These are phyloP conservation scores for Fennellomyces sp. DNA, from an alignment of 371 early-diverging fungal genomes.

Conservation along the genomic window DNA sequence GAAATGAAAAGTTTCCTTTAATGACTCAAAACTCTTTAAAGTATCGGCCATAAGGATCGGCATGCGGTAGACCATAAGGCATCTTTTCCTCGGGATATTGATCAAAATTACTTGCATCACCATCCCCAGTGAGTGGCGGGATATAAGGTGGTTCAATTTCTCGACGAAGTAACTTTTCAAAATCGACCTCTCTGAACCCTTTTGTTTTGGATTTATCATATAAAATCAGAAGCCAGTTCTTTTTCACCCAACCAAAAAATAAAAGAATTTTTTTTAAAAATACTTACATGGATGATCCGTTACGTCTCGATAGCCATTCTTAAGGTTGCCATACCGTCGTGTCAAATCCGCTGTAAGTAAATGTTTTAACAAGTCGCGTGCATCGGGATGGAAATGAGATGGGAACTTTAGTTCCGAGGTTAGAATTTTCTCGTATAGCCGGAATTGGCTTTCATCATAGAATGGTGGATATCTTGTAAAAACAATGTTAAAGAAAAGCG, in stretches of 20 bases:
- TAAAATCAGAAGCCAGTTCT: not conserved
- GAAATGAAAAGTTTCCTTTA: not conserved
- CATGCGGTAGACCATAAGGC: constrained; percentile 45
- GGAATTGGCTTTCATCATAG: constrained; percentile 87
- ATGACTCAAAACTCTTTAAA: constrained; percentile 28
- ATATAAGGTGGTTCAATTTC: constrained; percentile 87
- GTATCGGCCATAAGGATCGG: constrained; percentile 28
- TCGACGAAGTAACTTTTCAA: constrained; percentile 71
- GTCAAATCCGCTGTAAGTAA: constrained; percentile 85
- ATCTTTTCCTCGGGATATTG: constrained; percentile 81
- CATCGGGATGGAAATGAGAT: constrained; percentile 76
- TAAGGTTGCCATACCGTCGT: constrained; percentile 89
- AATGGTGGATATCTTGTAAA: constrained; percentile 81
- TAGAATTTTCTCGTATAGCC: constrained; percentile 92
- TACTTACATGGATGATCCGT: constrained; percentile 70
- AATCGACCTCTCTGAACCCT: constrained; percentile 93
- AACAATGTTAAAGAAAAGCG: not conserved
- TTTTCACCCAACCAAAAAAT: constrained; percentile 26
- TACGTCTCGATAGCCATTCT: constrained; percentile 79
- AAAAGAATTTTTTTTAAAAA: constrained; percentile 68
- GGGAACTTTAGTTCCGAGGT: constrained; percentile 85
- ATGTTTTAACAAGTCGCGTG: constrained; percentile 87
- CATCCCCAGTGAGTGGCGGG: constrained; percentile 77
- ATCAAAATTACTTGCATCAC: constrained; percentile 95
- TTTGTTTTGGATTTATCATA: too few relatives aligned